Evolutionary conservation across 495 filamentous ascomycete genomes (phyloP).

Genomic region (Parathielavia appendiculata): DNA sequence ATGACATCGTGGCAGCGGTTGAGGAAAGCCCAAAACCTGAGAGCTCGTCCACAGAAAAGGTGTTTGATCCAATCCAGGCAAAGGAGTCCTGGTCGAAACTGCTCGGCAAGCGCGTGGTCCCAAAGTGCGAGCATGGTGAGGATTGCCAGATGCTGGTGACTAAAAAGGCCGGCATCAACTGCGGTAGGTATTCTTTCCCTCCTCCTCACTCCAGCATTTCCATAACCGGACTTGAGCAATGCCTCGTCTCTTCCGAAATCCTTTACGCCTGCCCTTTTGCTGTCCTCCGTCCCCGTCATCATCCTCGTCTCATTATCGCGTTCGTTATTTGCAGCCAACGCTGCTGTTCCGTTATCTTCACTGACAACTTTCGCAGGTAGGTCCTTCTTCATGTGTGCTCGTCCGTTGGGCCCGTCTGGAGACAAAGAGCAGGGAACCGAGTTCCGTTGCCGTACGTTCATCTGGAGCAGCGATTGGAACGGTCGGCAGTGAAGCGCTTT

Average conservation of each 20-base stretch:
- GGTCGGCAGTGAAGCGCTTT: constrained; percentile 15
- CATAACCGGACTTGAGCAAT: not conserved
- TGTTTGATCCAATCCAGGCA: constrained; percentile 64
- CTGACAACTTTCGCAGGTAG: constrained; percentile 46
- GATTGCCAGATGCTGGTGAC: constrained; percentile 75
- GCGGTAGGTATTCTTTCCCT: constrained; percentile 36
- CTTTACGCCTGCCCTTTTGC: not conserved
- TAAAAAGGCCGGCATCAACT: constrained; percentile 82
- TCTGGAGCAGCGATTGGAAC: constrained; percentile 84
- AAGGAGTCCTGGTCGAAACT: constrained; percentile 86
- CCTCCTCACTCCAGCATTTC: not conserved
- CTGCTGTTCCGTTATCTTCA: not conserved
- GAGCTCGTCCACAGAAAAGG: constrained; percentile 12
- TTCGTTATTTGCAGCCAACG: not conserved
- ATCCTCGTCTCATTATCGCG: not conserved
- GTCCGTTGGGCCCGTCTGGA: constrained; percentile 77
- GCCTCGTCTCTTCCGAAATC: not conserved
- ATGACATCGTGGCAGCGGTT: not conserved
- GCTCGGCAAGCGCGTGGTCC: constrained; percentile 67
- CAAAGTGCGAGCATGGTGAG: constrained; percentile 82
- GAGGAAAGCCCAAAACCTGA: not conserved
- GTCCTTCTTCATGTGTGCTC: constrained; percentile 79
- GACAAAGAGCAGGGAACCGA: constrained; percentile 74
- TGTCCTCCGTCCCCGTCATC: not conserved
- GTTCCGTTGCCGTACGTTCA: constrained; percentile 83